Evolutionary conservation across 257 asterid genomes (phyloP), one percentile per base, ranked within the genome.

Genomic region (Solanum infundibuliforme): DNA sequence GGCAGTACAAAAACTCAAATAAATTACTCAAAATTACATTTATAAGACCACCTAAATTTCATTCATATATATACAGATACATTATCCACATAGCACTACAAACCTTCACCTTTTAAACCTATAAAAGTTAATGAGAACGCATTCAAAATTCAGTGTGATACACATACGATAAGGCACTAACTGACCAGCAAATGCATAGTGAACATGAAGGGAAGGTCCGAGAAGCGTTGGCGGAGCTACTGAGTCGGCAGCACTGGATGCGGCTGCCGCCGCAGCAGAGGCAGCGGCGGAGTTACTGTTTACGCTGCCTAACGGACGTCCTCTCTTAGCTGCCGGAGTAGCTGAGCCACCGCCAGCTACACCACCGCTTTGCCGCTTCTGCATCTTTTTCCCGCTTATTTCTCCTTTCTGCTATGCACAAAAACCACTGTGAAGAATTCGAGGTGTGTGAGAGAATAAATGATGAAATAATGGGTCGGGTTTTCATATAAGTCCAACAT

Each of bases 161-260:
- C 34, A 76, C 58, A 76, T 39, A 8, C 3, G 62, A 77, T 77
- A 77, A 77, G 84, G 84, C 62, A 34, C 83, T 74, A 41, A 79
- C 48, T 88, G 89, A 95, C 99, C 99, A 65, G 98, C 97, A 83
- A 96, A 94, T 43, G 97, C 97, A 77, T 98, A 92, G 88, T 93
- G 98, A 38, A 94, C 98, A 87, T 95, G 98, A 9, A 96, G 95
- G 8, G 99, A 96, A 23, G 99, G 98, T 12, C 99, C 99, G 83
- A 95, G 94, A 27, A 96, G 95, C 65, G 95, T 89, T 41, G 96
- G 87, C 9, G 99, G 96, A 43, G 98, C 96, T 27, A 87, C 89
- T 27, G 95, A 76, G 86, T 96, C 98, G 27, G 93, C 94, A 7
- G 72, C 48, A 29, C 89, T 91, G 3, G 93, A 88, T 5, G 93